Evolutionary conservation across 257 asterid species (phyloP), one percentile per base, ranked within the genome.

Genomic region (Lycium ferocissimum): DNA sequence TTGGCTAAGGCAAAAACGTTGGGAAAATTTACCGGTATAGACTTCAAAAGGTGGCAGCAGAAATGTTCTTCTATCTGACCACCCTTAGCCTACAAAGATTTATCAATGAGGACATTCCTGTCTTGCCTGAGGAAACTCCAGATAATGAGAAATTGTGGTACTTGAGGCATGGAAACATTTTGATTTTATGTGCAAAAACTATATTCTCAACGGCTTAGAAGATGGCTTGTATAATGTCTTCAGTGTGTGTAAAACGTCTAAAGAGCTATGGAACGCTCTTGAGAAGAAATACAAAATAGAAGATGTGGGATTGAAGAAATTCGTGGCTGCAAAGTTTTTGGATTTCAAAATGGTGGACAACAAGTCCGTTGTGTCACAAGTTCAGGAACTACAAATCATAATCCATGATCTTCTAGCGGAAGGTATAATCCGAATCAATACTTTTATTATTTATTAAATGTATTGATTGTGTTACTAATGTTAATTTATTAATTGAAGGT

Each of bases 201-300:
- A 81, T n/a, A 43, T 81, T 12, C 54, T 81, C 2, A 81, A 43
- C 8, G 38, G 58, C 7, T 33, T 59, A 0, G 56, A 81, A 0
- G 57, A 61, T 61, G 14, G 35, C 6, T 7, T 81, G 2, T 81
- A 81, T 14, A 33, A 62, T 35, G 76, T 61, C 2, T 62, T 37
- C 18, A n/a, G 10, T 2, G 15, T 11, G 4, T 14, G 0, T 17
- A 20, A 40, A 7, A 81, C 76, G 0, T 1, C 84, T 0, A 81
- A 81, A 15, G 9, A 59, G 37, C 15, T 62, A 3, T 81, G 75
- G 76, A 51, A 35, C 5, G 40, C 56, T 7, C 40, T 81, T 4
- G 75, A 81, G 6, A 43, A 61, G 1, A 81, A 81, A 22, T 40
- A 81, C 54, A 81, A 81, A 33, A 59, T 14, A 6, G 58, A 81